Evolutionary conservation across 1,284 basidiomycete species (phyloP).

Genomic region (Apiotrichum mycotoxinovorans): DNA sequence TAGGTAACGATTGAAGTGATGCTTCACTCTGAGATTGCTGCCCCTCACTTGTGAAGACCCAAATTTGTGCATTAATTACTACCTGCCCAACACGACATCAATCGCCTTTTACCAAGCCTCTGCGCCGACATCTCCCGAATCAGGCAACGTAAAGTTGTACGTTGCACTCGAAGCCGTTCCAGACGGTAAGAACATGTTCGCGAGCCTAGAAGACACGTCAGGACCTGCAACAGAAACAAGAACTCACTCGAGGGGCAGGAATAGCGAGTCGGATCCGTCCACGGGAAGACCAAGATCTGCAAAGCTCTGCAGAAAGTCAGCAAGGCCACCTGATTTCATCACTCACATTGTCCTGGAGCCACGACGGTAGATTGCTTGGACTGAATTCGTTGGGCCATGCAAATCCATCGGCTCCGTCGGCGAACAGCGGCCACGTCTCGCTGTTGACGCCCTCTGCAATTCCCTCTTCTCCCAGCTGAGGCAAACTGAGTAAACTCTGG

Average conservation of each 20-base stretch:
- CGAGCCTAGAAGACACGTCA: conserved; percentile 28
- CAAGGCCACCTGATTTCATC: not conserved
- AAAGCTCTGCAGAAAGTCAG: conserved; percentile 59
- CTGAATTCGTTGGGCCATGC: conserved; percentile 63
- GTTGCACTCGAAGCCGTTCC: conserved; percentile 31
- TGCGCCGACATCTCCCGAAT: conserved; percentile 45
- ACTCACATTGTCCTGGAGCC: conserved; percentile 64
- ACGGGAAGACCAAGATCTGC: conserved; percentile 81
- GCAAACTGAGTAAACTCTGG: conserved; percentile 40
- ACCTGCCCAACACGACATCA: not conserved
- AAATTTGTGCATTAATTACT: too few relatives aligned
- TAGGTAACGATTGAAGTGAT: too few relatives aligned
- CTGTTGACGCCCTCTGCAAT: conserved; percentile 9
- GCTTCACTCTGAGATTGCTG: too few relatives aligned
- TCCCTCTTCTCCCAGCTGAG: conserved; percentile 22
- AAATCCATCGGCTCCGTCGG: conserved; percentile 54
- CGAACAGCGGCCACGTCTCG: conserved; percentile 15
- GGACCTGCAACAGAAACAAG: not conserved
- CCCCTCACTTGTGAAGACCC: too few relatives aligned
- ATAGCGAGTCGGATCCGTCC: conserved; percentile 83
- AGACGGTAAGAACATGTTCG: conserved; percentile 48
- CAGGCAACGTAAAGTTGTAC: conserved; percentile 39
- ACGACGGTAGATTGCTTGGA: conserved; percentile 44
- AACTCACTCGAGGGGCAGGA: conserved; percentile 58
- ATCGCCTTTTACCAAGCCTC: conserved; percentile 43